A percentile compares a stretch with the other conserved stretches of the same genome.
Conservation (phyloP, 108 stramenopile genomes). For the Nannochloropsis salina region DNA sequence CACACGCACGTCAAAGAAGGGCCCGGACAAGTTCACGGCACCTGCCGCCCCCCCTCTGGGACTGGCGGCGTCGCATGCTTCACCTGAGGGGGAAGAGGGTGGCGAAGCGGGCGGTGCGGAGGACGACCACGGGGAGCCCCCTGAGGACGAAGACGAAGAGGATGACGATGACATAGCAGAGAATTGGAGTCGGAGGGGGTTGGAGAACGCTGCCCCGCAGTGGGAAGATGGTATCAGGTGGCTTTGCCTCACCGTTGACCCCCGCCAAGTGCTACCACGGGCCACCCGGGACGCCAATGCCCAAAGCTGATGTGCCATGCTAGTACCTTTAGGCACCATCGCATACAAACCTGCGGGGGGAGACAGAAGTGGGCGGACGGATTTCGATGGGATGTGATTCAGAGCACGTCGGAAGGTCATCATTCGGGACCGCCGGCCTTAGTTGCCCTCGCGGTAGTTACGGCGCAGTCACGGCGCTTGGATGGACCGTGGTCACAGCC, state of each 20-base stretch:
- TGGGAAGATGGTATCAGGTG: neutral
- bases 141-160: neutral
- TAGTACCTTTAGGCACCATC: conserved; percentile 10
- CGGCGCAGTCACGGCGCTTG: no score
- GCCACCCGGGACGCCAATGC: neutral
- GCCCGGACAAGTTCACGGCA: neutral
- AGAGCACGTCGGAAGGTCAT: no score
- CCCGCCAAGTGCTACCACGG: neutral
- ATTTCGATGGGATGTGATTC: no score
- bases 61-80: neutral
- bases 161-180: conserved; percentile 11
- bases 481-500: no score
- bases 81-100: neutral
- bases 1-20: conserved; percentile 5
- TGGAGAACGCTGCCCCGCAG: neutral
- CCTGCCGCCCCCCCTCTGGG: neutral
- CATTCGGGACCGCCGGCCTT: no score
- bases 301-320: neutral
- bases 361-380: no score
- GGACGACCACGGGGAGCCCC: neutral
- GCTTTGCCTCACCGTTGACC: neutral
- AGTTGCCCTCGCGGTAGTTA: no score
- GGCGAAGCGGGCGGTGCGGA: neutral
- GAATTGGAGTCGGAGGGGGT: neutral
- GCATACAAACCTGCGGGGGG: neutral